phyloP scores from a whole-genome alignment of 2,329 filamentous ascomycete genomes.

The Fusarium euwallaceae region DNA sequence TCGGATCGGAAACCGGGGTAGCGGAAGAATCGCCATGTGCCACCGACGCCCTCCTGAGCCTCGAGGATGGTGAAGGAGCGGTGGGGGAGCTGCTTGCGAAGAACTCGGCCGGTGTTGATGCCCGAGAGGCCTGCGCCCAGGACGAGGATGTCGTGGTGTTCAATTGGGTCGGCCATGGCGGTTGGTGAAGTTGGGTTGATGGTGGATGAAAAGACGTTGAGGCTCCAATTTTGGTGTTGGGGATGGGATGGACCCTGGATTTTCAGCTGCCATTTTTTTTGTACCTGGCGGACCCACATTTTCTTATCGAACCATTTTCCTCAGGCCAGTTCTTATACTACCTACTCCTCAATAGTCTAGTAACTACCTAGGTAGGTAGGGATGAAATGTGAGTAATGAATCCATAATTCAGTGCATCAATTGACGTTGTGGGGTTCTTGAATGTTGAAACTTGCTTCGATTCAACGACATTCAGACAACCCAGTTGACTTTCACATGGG shows the following conservation, averaged over 20 bases:
- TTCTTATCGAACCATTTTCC: neutral
- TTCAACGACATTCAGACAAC: neutral
- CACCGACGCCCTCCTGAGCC: slow-evolving; percentile 73
- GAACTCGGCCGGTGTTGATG: slow-evolving; percentile 78
- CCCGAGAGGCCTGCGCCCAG: slow-evolving; percentile 81
- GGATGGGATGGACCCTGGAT: slow-evolving; percentile 3
- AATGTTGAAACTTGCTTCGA: neutral
- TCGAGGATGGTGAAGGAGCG: slow-evolving; percentile 76
- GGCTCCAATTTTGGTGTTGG: neutral
- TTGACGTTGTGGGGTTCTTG: neutral
- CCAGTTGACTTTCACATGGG: neutral
- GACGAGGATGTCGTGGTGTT: slow-evolving; percentile 68
- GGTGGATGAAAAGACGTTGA: neutral
- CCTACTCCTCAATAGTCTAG: too few species aligned
- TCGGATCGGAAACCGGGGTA: slow-evolving; percentile 81
- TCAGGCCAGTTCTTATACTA: neutral
- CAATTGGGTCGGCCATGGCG: slow-evolving; percentile 34
- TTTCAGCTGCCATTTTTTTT: neutral
- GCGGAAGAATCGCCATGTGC: slow-evolving; percentile 83
- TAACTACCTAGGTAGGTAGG: too few species aligned
- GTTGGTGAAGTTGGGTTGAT: neutral
- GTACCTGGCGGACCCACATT: neutral
- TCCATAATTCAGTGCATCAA: neutral
- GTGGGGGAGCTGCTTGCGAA: slow-evolving; percentile 70
- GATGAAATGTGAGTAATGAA: neutral